Evolutionary conservation across 1,284 basidiomycete species (phyloP).

Genomic region (Hypsizygus ulmarius): DNA sequence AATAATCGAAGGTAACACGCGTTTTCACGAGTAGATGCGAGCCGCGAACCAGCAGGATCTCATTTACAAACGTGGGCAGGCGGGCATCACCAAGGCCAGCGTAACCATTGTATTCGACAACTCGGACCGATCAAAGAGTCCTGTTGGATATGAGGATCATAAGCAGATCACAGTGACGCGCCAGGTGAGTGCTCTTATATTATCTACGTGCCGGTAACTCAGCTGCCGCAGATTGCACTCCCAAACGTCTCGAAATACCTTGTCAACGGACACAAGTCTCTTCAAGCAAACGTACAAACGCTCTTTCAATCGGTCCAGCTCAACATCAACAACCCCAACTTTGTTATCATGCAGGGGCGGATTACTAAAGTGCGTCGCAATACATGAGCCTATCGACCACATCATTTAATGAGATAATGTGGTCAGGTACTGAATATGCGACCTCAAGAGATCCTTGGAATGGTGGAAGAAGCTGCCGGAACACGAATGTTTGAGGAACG

Average conservation of each 20-base stretch:
- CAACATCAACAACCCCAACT: slow-evolving; percentile 99
- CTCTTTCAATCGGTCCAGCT: slow-evolving; percentile 97
- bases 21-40: slow-evolving; percentile 65
- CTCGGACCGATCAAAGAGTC: slow-evolving; percentile 86
- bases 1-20: slow-evolving; percentile 6
- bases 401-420: neutral
- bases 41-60: slow-evolving; percentile 96
- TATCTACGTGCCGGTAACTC: slow-evolving; percentile 16
- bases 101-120: slow-evolving; percentile 99
- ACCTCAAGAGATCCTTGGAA: slow-evolving; percentile 94
- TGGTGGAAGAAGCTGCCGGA: slow-evolving; percentile 99
- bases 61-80: slow-evolving; percentile 97
- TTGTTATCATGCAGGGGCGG: slow-evolving; percentile 98
- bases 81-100: slow-evolving; percentile 95
- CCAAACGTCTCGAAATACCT: slow-evolving; percentile 97
- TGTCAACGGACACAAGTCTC: slow-evolving; percentile 94
- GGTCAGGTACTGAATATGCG: slow-evolving; percentile 94
- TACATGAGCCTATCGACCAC: neutral
- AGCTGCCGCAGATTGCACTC: slow-evolving; percentile 70
- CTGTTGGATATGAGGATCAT: slow-evolving; percentile 80
- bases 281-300: slow-evolving; percentile 86
- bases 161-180: slow-evolving; percentile 96
- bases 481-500: slow-evolving; percentile 99
- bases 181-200: slow-evolving; percentile 60
- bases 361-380: slow-evolving; percentile 73